Percentiles rank a stretch among this genome's conserved stretches.
Conservation (phyloP, 768 basidiomycete genomes). For the Leccinum boreale region DNA sequence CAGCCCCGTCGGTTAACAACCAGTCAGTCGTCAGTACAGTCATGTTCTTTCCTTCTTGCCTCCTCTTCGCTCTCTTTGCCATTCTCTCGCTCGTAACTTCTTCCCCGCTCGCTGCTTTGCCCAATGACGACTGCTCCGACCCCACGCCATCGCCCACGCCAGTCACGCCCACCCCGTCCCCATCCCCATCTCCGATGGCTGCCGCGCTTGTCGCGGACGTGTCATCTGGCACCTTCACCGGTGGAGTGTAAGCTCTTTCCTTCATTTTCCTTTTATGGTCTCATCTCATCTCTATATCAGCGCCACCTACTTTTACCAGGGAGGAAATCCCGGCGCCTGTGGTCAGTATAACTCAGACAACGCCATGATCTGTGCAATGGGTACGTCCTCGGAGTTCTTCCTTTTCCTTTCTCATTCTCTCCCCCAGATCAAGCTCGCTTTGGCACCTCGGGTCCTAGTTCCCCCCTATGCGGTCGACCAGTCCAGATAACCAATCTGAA, state of each 20-base stretch:
- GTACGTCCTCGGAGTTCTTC: conserved; percentile 32
- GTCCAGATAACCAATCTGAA: conserved; percentile 65
- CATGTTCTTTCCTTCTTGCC: conserved; percentile 31
- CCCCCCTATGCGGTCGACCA: conserved; percentile 60
- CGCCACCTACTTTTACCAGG: conserved; percentile 69
- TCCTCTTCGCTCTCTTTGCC: conserved; percentile 53
- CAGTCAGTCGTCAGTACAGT: neutral
- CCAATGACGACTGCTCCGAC: neutral
- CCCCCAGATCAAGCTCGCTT: conserved; percentile 49
- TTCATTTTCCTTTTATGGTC: neutral
- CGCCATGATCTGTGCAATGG: conserved; percentile 60
- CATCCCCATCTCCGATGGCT: neutral
- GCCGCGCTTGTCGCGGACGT: conserved; percentile 4
- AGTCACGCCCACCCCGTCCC: neutral
- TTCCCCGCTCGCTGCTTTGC: conserved; percentile 27
- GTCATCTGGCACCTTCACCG: conserved; percentile 25
- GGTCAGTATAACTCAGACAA: conserved; percentile 57
- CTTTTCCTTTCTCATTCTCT: conserved; percentile 1
- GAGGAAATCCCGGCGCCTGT: conserved; percentile 76
- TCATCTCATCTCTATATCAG: conserved; percentile 27
- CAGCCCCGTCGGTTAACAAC: neutral
- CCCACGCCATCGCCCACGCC: neutral
- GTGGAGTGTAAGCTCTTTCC: conserved; percentile 42
- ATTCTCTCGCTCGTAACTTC: conserved; percentile 48
- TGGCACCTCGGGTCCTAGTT: conserved; percentile 43